Conservation (phyloP, 352 stramenopile genomes). For the Phytophthora litchii region DNA sequence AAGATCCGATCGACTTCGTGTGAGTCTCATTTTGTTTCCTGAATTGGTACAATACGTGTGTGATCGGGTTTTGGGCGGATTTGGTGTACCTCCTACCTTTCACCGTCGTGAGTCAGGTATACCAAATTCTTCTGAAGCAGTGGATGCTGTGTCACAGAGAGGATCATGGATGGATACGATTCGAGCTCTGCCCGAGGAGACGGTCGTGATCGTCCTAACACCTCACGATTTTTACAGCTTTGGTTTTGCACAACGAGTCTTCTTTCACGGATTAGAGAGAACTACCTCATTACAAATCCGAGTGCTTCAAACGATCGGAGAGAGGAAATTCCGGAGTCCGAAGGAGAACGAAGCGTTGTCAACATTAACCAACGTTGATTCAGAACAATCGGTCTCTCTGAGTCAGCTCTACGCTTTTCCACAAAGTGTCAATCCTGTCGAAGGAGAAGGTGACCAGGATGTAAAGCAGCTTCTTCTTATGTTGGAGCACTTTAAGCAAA, state of each 20-base stretch:
- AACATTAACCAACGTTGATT: not conserved
- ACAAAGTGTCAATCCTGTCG: conserved; percentile 1
- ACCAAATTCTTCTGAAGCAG: too few relatives aligned
- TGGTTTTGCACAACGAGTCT: conserved; percentile 33
- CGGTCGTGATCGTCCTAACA: conserved; percentile 28
- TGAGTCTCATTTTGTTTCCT: conserved; percentile 35
- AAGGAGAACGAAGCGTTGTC: not conserved
- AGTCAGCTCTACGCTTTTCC: conserved; percentile 26
- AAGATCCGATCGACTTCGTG: conserved; percentile 29
- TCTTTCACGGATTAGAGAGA: conserved; percentile 33
- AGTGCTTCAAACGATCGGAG: conserved; percentile 19
- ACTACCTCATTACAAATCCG: conserved; percentile 21
- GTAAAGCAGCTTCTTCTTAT: conserved; percentile 34
- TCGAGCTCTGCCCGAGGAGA: conserved; percentile 25
- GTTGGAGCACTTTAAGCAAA: conserved; percentile 27
- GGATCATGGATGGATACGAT: conserved; percentile 34
- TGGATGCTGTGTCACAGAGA: not conserved
- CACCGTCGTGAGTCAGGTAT: not conserved
- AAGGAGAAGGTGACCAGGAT: conserved; percentile 12
- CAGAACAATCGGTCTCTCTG: conserved; percentile 3
- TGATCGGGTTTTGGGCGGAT: conserved; percentile 34
- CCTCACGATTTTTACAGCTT: conserved; percentile 39
- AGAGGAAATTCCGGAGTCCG: conserved; percentile 16
- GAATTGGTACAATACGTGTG: conserved; percentile 29
- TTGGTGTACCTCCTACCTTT: conserved; percentile 30